Percentiles rank a stretch among this genome's conserved stretches.
These are phyloP conservation scores for Albizia julibrissin DNA, from an alignment of 306 rosid species.

Conservation along the genomic window DNA sequence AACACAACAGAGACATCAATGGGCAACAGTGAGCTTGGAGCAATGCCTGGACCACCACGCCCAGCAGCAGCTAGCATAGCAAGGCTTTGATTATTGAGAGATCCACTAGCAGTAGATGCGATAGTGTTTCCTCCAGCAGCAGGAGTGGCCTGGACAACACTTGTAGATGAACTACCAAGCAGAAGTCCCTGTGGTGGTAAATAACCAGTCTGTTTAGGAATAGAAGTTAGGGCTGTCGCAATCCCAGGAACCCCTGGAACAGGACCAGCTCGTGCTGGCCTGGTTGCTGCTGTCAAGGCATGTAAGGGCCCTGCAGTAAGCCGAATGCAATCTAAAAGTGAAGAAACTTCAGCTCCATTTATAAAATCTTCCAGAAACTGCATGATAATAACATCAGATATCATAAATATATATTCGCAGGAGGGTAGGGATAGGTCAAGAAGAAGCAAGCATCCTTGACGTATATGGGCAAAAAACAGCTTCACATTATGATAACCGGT, in stretches of 20 bases:
- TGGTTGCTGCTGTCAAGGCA: conserved; percentile 97
- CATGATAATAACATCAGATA: conserved; percentile 30
- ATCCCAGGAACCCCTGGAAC: conserved; percentile 73
- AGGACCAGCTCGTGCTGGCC: conserved; percentile 98
- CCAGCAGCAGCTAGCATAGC: conserved; percentile 88
- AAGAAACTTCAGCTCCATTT: conserved; percentile 97
- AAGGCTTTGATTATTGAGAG: conserved; percentile 69
- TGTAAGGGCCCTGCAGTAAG: conserved; percentile 98
- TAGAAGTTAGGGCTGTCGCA: conserved; percentile 65
- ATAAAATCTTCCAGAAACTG: conserved; percentile 99
- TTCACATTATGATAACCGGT: background rate
- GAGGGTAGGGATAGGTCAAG: background rate
- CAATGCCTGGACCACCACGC: conserved; percentile 98
- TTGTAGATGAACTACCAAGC: conserved; percentile 59
- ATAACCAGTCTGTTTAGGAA: conserved; percentile 78
- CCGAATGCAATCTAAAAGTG: conserved; percentile 97
- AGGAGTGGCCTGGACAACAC: conserved; percentile 55
- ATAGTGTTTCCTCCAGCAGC: conserved; percentile 55
- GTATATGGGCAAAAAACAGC: conserved; percentile 23
- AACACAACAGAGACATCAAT: conserved; percentile 98
- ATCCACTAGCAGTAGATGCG: conserved; percentile 51
- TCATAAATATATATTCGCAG: conserved; percentile 3
- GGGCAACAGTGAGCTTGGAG: conserved; percentile 95
- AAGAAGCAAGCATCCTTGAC: conserved; percentile 14
- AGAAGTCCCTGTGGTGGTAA: conserved; percentile 68